Evolutionary conservation across 352 stramenopile species (phyloP).

Genomic region (Globisporangium lucens): DNA sequence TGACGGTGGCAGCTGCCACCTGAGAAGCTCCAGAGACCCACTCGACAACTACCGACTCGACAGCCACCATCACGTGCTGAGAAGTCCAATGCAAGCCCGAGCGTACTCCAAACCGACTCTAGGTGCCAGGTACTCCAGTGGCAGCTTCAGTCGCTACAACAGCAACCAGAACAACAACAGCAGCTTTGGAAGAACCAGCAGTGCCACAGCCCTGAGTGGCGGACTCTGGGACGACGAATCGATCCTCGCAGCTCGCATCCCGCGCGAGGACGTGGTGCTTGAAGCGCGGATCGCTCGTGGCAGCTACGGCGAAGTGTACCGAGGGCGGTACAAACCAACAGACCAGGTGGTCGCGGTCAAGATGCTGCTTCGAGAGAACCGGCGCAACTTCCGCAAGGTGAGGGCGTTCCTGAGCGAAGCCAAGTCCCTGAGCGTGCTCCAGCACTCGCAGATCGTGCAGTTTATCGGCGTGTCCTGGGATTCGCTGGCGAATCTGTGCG

Average conservation of each 20-base stretch:
- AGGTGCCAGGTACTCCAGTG: neutral
- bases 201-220: slow-evolving; percentile 28
- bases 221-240: slow-evolving; percentile 35
- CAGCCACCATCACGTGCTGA: neutral
- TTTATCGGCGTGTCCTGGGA: slow-evolving; percentile 47
- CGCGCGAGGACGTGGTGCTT: slow-evolving; percentile 27
- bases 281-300: slow-evolving; percentile 27
- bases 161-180: neutral
- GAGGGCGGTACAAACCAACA: slow-evolving; percentile 32
- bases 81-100: neutral
- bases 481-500: slow-evolving; percentile 32
- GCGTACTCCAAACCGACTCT: neutral
- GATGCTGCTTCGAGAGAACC: slow-evolving; percentile 28
- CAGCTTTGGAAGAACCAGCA: neutral
- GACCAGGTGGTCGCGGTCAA: slow-evolving; percentile 43
- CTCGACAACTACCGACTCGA: neutral
- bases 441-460: slow-evolving; percentile 35
- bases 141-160: neutral
- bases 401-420: slow-evolving; percentile 40
- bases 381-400: slow-evolving; percentile 30
- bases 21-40: neutral
- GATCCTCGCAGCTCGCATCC: slow-evolving; percentile 34
- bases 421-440: slow-evolving; percentile 39
- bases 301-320: slow-evolving; percentile 45
- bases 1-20: too few species aligned